phyloP scores from a whole-genome alignment of 2,329 filamentous ascomycete genomes.

The Blumeriella jaapii region DNA sequence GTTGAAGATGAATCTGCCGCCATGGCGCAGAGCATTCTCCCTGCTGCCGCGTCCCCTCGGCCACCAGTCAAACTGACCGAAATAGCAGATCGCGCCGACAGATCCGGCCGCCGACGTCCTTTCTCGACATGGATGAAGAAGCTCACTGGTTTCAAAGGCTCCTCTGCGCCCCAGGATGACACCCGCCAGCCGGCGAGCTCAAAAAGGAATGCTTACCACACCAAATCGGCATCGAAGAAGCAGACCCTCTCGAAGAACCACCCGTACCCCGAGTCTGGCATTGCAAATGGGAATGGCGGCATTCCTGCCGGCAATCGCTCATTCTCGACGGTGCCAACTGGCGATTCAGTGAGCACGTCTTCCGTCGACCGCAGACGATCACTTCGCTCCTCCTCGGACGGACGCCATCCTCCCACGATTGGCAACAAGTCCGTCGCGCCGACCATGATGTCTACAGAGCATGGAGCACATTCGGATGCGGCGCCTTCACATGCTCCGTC shows the following conservation, averaged over 20 bases:
- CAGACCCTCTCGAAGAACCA: conserved; percentile 42
- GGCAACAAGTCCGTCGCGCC: conserved; percentile 47
- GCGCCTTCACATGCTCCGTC: conserved; percentile 62
- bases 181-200: conserved; percentile 29
- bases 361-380: conserved; percentile 49
- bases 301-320: conserved; percentile 38
- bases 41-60: conserved; percentile 1
- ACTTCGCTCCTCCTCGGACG: conserved; percentile 47
- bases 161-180: conserved; percentile 47
- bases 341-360: conserved; percentile 34
- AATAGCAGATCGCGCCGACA: conserved; percentile 50
- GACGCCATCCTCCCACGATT: conserved; percentile 44
- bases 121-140: conserved; percentile 94
- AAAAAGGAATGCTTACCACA: conserved; percentile 33
- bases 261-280: conserved; percentile 79
- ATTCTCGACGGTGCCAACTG: conserved; percentile 44
- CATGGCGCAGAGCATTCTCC: not conserved
- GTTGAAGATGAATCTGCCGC: conserved; percentile 3
- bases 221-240: conserved; percentile 43
- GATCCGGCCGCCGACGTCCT: conserved; percentile 60
- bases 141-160: conserved; percentile 72
- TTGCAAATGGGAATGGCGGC: conserved; percentile 30
- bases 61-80: conserved; percentile 13
- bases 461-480: conserved; percentile 61
- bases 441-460: conserved; percentile 73